A percentile compares a stretch with the other conserved stretches of the same genome.
These are phyloP conservation scores for Eutrema heterophyllum DNA, from an alignment of 345 rosid genomes.

Conservation along the genomic window DNA sequence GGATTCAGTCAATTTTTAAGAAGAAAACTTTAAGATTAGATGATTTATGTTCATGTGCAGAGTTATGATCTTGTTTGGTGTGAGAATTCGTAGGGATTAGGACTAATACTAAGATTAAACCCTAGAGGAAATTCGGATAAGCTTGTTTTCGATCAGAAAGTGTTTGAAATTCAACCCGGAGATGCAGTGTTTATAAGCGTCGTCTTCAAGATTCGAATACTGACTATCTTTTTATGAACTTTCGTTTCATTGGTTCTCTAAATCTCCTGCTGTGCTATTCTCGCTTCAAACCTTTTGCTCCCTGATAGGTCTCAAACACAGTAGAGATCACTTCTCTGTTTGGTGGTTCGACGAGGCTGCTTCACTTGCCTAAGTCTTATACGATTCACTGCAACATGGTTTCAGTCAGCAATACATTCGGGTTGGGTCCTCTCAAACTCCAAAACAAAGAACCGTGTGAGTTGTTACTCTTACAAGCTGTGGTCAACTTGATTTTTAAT, in stretches of 20 bases:
- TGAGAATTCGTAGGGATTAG: background rate
- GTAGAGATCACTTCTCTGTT: slow-evolving; percentile 26
- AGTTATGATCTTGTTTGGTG: background rate
- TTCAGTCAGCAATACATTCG: slow-evolving; percentile 17
- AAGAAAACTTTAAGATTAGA: background rate
- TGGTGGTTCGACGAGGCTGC: slow-evolving; percentile 25
- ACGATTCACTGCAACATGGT: slow-evolving; percentile 25
- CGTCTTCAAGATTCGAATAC: background rate
- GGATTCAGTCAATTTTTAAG: background rate
- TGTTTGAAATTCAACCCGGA: background rate
- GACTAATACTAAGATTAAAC: background rate
- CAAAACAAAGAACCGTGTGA: slow-evolving; percentile 36
- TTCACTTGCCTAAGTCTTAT: slow-evolving; percentile 19
- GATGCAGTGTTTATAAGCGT: background rate
- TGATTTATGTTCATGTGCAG: background rate
- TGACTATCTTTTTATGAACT: background rate
- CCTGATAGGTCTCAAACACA: slow-evolving; percentile 27
- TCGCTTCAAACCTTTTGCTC: background rate
- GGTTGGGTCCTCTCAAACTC: slow-evolving; percentile 24
- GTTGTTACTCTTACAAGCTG: slow-evolving; percentile 23
- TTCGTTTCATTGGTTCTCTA: background rate
- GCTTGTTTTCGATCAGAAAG: background rate
- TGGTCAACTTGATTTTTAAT: background rate
- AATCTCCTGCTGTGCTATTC: background rate
- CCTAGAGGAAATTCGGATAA: background rate